These are phyloP conservation scores for Boletus coccyginus DNA, from an alignment of 768 basidiomycete species.

Conservation along the genomic window DNA sequence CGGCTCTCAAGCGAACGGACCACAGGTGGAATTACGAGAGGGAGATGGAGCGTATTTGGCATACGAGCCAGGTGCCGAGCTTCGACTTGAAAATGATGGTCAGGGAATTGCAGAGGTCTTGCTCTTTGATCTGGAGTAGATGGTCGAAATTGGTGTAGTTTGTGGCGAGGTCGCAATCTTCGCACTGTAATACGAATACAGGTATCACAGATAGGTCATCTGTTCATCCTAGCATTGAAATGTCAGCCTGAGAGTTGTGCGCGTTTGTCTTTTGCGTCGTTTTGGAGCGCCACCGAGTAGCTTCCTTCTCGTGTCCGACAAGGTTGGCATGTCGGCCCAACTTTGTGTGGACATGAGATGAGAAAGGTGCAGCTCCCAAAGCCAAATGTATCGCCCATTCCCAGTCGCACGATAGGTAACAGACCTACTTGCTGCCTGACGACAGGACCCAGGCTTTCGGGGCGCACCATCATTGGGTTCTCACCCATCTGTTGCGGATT, in stretches of 20 bases:
- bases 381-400: neutral
- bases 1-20: slow-evolving; percentile 35
- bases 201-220: slow-evolving; percentile 3
- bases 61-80: slow-evolving; percentile 34
- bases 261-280: neutral
- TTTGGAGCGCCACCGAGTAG: neutral
- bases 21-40: slow-evolving; percentile 62
- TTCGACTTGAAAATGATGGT: slow-evolving; percentile 62
- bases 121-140: slow-evolving; percentile 73
- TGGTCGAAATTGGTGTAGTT: too few species aligned
- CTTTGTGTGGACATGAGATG: neutral
- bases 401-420: neutral
- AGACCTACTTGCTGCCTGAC: neutral
- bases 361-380: neutral
- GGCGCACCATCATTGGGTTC: neutral
- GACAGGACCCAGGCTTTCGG: neutral
- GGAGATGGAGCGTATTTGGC: slow-evolving; percentile 85
- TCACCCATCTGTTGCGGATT: neutral
- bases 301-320: neutral
- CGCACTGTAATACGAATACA: neutral
- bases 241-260: slow-evolving; percentile 2
- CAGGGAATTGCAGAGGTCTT: slow-evolving; percentile 68
- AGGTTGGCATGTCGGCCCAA: neutral
- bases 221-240: slow-evolving; percentile 3
- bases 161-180: neutral